Conservation (phyloP, 306 rosid genomes). For the Urtica urens region DNA sequence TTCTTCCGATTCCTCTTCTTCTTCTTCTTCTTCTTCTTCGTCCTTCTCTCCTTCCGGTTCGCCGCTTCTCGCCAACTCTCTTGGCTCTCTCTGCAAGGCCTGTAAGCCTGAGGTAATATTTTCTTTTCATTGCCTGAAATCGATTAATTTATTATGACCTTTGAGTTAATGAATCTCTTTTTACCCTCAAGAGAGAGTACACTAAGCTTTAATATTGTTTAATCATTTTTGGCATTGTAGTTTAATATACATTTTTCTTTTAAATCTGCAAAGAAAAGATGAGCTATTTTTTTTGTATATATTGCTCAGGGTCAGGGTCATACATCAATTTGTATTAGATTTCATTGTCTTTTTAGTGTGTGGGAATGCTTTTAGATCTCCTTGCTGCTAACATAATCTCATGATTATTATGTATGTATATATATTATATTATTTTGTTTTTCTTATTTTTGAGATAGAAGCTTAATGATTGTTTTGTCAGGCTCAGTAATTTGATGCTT, state of each 20-base stretch:
- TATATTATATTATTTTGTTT: background rate
- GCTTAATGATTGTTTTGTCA: conserved; percentile 18
- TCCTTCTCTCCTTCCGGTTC: conserved; percentile 34
- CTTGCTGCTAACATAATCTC: no score
- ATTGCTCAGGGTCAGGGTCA: no score
- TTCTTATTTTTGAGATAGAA: conserved; percentile 26
- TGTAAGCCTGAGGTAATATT: conserved; percentile 70
- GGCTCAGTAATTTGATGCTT: conserved; percentile 12
- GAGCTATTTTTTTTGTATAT: no score
- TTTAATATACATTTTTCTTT: no score
- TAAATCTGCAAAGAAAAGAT: no score
- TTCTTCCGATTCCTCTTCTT: conserved; percentile 15
- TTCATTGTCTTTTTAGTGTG: background rate
- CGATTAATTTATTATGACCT: background rate
- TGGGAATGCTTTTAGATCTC: no score
- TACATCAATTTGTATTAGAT: background rate
- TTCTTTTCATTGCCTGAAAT: background rate
- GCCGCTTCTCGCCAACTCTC: conserved; percentile 53
- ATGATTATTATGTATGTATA: background rate
- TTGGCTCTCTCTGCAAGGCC: conserved; percentile 75
- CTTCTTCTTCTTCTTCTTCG: conserved; percentile 21
- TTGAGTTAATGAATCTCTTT: no score
- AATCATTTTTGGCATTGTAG: no score
- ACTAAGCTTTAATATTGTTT: no score
- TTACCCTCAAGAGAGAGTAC: no score